Base-by-base conservation (phyloP, 139 green algal genomes). In the Mesotaenium endlicherianum region DNA sequence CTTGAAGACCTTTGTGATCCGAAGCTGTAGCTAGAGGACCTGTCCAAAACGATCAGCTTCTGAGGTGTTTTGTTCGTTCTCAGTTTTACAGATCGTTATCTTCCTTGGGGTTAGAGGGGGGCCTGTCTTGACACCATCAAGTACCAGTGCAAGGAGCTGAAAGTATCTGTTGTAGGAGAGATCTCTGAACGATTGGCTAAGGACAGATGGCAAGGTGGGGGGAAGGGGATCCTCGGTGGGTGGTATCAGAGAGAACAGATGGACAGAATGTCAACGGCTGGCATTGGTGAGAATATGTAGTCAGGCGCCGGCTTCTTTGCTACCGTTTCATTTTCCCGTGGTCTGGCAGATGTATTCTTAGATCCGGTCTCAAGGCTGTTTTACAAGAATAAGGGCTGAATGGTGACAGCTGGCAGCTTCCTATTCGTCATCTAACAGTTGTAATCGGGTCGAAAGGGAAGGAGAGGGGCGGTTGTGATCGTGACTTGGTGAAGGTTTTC, bases 151-250 rank as follows among this genome's bases (percentile, higher is more conserved):
- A n/a, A n/a, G n/a, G n/a, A n/a, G n/a, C n/a, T n/a, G n/a, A n/a
- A n/a, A n/a, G n/a, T 64, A 64, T 20, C 53, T 64, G 26, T 64
- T 64, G 26, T 64, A 64, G 53, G 26, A 26, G 20, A 64, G 20
- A 34, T 64, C 26, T 26, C 26, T 26, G 26, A 64, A 64, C 53
- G 20, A 64, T 34, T 20, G 26, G 53, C 26, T 64, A 47, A 40
- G 6, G 43, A 72, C 41, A 30, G 6, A 97, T 97, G 94, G 95
- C 95, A 5, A 95, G 95, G 75, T 90, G 93, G 57, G 95, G 93
- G 0, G 93, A 98, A 72, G 93, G 91, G 3, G 95, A 98, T 77
- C 81, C 86, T 0, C 91, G 95, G 4, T 98, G 95, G 95, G 91
- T 97, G 42, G 95, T 98, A 11, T 34, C 93, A 39, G 93, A 97